Evolutionary conservation across 176 grass and related monocot genomes (phyloP).

Genomic region (Eragrostis nindensis): DNA sequence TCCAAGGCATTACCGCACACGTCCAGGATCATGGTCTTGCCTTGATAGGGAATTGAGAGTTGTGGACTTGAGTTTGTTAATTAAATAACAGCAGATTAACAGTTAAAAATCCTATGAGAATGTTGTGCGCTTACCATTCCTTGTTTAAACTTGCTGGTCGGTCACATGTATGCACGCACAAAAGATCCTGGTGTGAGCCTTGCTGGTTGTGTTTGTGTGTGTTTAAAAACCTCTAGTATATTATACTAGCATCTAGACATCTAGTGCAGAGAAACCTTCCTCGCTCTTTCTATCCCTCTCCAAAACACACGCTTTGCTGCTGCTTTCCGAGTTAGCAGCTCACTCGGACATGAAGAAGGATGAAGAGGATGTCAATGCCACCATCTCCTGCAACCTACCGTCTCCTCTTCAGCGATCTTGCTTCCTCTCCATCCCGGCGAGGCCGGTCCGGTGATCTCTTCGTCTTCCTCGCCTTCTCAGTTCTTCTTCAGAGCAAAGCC

Average conservation of each 20-base stretch:
- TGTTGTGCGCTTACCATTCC: too few species aligned
- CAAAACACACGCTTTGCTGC: slow-evolving; percentile 28
- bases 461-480: slow-evolving; percentile 30
- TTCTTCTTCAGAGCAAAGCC: slow-evolving; percentile 44
- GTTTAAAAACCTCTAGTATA: slow-evolving; percentile 51
- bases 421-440: background rate
- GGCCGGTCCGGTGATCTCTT: slow-evolving; percentile 43
- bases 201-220: slow-evolving; percentile 36
- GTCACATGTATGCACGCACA: slow-evolving; percentile 24
- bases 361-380: slow-evolving; percentile 46
- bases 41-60: background rate
- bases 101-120: too few species aligned
- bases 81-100: too few species aligned
- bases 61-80: too few species aligned
- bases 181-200: slow-evolving; percentile 36
- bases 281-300: slow-evolving; percentile 15
- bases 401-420: slow-evolving; percentile 19
- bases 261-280: slow-evolving; percentile 44
- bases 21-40: background rate
- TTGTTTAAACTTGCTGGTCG: background rate
- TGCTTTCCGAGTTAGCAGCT: slow-evolving; percentile 30
- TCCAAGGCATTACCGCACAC: background rate
- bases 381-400: slow-evolving; percentile 20
- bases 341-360: slow-evolving; percentile 41
- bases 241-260: too few species aligned